phyloP scores from a whole-genome alignment of 2,329 filamentous ascomycete species.

The Dothistroma pini region DNA sequence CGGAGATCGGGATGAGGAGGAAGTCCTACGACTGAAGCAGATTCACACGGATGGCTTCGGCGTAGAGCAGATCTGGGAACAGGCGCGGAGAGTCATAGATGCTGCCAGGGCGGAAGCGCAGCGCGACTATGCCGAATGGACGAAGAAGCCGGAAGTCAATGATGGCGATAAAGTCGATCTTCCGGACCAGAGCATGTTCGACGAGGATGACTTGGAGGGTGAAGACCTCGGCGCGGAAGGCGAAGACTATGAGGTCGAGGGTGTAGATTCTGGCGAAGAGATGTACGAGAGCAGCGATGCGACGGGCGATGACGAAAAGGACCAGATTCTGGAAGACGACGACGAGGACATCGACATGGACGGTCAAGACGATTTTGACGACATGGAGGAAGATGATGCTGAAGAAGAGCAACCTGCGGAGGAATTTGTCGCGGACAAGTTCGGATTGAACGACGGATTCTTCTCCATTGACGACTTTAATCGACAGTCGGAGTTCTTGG shows the following conservation, averaged over 20 bases:
- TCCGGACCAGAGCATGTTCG: slow-evolving; percentile 15
- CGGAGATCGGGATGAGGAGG: slow-evolving; percentile 42
- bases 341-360: slow-evolving; percentile 37
- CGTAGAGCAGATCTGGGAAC: slow-evolving; percentile 88
- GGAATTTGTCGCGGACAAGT: slow-evolving; percentile 65
- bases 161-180: slow-evolving; percentile 33
- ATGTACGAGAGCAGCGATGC: slow-evolving; percentile 36
- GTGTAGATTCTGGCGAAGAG: slow-evolving; percentile 37
- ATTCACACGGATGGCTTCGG: slow-evolving; percentile 85
- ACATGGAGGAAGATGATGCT: slow-evolving; percentile 44
- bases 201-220: slow-evolving; percentile 36
- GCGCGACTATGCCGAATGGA: slow-evolving; percentile 35
- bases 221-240: slow-evolving; percentile 35
- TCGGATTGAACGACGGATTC: slow-evolving; percentile 94
- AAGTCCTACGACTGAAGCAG: slow-evolving; percentile 71
- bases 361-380: slow-evolving; percentile 31
- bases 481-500: slow-evolving; percentile 82
- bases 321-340: slow-evolving; percentile 33
- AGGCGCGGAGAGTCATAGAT: slow-evolving; percentile 78
- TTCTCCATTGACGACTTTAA: slow-evolving; percentile 99
- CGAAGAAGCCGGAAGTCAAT: slow-evolving; percentile 32
- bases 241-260: slow-evolving; percentile 36
- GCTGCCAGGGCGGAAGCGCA: slow-evolving; percentile 56
- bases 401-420: slow-evolving; percentile 49
- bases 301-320: slow-evolving; percentile 34